Evolutionary conservation across 2,329 filamentous ascomycete genomes (phyloP), one percentile per base, ranked within the genome.

Genomic region (Penicillium sp.): DNA sequence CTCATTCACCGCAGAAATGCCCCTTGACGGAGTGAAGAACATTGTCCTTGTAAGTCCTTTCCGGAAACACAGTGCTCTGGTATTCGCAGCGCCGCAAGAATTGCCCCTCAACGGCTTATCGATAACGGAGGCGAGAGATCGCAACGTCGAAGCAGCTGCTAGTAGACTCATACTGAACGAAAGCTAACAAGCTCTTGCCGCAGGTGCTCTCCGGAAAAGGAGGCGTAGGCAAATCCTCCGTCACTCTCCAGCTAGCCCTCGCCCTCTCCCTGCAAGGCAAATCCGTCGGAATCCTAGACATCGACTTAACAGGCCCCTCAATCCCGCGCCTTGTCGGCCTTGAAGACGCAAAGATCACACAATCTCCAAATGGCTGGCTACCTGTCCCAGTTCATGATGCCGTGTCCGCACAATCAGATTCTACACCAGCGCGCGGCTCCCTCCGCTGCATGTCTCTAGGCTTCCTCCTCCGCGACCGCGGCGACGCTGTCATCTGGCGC

Each of bases 191-290:
- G 27, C 8, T 7, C 1, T n/a, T n/a, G 16, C 40, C 26, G 13
- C 39, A 80, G 74, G 79, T 91, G 52, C 85, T 98, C 39, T 97
- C 93, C 10, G 93, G 93, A 60, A 98, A 98, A 78, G 93, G 93
- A 63, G 93, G 93, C 59, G 93, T 98, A 16, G 93, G 93, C 48
- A 98, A 98, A 76, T 97, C 91, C 35, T 95, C 89, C 42, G 84
- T 96, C n/a, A 97, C 93, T 0, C 94, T 91, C 1, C 93, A 98
- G 68, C 83, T 98, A 13, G 93, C 93, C 7, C 80, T 98, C 29
- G 89, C 90, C 0, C 82, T 98, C 26, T 85, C 89, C 1, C 79
- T 93, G 1, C 81, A 87, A 54, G 91, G 91, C 47, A 81, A 91
- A 66, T 89, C 87, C 0, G 91, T 97, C 35, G 93, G 93, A 43